Percentiles rank a stretch among this genome's conserved stretches.
phyloP scores from a whole-genome alignment of 345 rosid genomes.

The Odontarrhena argentea region DNA sequence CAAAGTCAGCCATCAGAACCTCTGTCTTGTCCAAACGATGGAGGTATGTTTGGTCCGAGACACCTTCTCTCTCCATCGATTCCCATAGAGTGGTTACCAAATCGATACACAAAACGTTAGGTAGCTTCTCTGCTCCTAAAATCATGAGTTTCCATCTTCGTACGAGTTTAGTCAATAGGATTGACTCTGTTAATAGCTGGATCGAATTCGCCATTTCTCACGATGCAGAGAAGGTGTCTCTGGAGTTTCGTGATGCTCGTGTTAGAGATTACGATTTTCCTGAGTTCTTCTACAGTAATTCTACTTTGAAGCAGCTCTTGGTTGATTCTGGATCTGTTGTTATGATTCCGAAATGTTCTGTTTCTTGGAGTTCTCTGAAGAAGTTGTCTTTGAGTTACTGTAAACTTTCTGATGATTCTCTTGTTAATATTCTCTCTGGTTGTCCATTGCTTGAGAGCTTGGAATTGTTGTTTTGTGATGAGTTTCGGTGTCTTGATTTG shows the following conservation, averaged over 20 bases:
- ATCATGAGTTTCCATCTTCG: slow-evolving; percentile 32
- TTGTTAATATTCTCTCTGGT: slow-evolving; percentile 28
- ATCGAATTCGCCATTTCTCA: slow-evolving; percentile 32
- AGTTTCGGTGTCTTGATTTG: slow-evolving; percentile 31
- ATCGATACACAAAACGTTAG: slow-evolving; percentile 36
- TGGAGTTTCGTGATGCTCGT: slow-evolving; percentile 31
- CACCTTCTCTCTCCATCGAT: slow-evolving; percentile 37
- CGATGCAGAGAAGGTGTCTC: slow-evolving; percentile 23
- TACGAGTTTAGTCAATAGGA: slow-evolving; percentile 18
- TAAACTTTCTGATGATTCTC: slow-evolving; percentile 27
- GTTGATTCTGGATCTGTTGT: slow-evolving; percentile 33
- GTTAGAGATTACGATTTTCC: slow-evolving; percentile 30
- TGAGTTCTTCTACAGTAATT: slow-evolving; percentile 32
- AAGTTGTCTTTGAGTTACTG: slow-evolving; percentile 35
- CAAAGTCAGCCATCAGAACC: slow-evolving; percentile 36
- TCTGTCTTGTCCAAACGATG: slow-evolving; percentile 37
- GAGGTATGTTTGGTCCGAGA: slow-evolving; percentile 36
- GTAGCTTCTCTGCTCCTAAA: slow-evolving; percentile 22
- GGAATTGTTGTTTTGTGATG: slow-evolving; percentile 33
- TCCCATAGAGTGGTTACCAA: slow-evolving; percentile 12
- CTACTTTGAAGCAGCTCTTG: slow-evolving; percentile 17
- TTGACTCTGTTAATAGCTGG: slow-evolving; percentile 27
- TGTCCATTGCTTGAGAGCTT: slow-evolving; percentile 33
- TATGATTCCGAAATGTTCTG: slow-evolving; percentile 11
- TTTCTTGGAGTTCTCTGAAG: slow-evolving; percentile 34